Evolutionary conservation across 2,329 filamentous ascomycete genomes (phyloP), one percentile per base, ranked within the genome.

Genomic region (Emergomyces orientalis): DNA sequence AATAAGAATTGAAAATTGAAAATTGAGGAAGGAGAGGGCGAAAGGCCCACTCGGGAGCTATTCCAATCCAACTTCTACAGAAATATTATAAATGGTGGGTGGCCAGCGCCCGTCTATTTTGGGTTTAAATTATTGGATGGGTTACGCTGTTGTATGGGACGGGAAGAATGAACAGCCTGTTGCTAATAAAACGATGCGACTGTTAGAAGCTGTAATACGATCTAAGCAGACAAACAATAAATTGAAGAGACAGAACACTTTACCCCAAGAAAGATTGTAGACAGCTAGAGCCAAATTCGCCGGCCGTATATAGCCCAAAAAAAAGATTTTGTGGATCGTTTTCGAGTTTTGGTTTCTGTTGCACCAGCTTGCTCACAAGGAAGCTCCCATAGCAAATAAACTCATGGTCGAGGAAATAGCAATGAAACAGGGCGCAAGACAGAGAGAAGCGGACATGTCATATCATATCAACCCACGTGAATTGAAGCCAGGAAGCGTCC

Each of bases 71-170:
- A 47, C 56, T 32, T n/a, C 11, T 34, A 59, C 14, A 34, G 34
- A 30, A 47, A 47, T 59, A 32, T 32, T 34, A n/a, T 27, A 34
- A 45, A 32, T 14, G 17, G 17, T n/a, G 56, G 41, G 41, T 47
- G 39, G 27, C 56, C 56, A 47, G 56, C 56, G 41, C 56, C 56
- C 56, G 56, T 47, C 39, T 56, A 25, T 39, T 25, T 25, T 19
- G n/a, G 19, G 34, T 19, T 41, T 25, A 27, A 27, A 41, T 17
- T 56, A 39, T 41, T 7, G 54, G 54, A 25, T 37, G 19, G 8
- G 54, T 19, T 39, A 13, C 3, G 19, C n/a, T 8, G 32, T 3
- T 27, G 6, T 55, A 55, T 9, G 27, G 52, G 52, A 37, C 30
- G 17, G 19, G 52, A 39, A 56, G 34, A 56, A 25, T 1, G 54